Conservation (phyloP, 306 rosid species). For the Acacia acuminata region DNA sequence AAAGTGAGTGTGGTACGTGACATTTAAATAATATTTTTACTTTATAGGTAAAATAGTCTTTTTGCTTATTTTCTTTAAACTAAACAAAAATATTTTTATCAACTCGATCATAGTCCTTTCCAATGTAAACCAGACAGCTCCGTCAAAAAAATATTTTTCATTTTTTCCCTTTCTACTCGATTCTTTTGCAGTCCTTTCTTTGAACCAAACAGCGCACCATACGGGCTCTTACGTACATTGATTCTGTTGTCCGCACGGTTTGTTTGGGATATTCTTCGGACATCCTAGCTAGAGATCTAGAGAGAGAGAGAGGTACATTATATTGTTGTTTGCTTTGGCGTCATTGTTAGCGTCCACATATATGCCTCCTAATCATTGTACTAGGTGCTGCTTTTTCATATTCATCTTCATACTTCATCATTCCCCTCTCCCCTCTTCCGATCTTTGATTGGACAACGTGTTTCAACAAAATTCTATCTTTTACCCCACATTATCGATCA, state of each 20-base stretch:
- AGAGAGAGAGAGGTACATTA: not conserved
- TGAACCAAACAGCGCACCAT: too few relatives aligned
- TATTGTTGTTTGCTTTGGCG: not conserved
- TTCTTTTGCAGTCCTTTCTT: too few relatives aligned
- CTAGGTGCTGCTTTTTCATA: not conserved
- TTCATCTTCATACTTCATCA: not conserved
- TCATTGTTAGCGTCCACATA: not conserved
- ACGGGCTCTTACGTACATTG: not conserved
- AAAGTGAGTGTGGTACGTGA: too few relatives aligned
- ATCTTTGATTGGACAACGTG: not conserved
- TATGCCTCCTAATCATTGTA: not conserved
- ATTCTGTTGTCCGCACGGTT: not conserved
- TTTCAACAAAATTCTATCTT: not conserved
- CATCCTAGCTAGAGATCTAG: not conserved
- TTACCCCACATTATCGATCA: not conserved
- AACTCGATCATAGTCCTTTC: too few relatives aligned
- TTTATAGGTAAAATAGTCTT: rapidly evolving
- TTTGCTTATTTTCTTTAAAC: too few relatives aligned
- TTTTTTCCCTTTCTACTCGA: too few relatives aligned
- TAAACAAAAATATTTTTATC: too few relatives aligned
- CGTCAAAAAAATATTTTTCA: too few relatives aligned
- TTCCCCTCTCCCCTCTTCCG: not conserved
- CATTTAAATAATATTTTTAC: too few relatives aligned
- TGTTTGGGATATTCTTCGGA: not conserved
- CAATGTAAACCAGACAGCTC: too few relatives aligned